Evolutionary conservation across 2,329 filamentous ascomycete genomes (phyloP).

Genomic region (Eutypa lata): DNA sequence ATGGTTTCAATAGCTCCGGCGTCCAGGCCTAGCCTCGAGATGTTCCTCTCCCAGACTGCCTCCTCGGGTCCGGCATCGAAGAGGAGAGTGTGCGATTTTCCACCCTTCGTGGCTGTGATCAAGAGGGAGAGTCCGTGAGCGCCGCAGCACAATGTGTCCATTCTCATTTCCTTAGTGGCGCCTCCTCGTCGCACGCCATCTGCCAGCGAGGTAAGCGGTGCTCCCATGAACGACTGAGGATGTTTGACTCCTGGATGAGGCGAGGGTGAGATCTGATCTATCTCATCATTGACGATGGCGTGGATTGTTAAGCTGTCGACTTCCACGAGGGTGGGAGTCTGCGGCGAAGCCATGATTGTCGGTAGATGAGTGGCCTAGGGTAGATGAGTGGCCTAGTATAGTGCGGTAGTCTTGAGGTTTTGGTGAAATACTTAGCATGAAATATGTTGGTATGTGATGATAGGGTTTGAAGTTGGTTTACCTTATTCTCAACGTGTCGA

Average conservation of each 20-base stretch:
- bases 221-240: slow-evolving; percentile 37
- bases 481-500: too few relatives aligned
- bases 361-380: too few relatives aligned
- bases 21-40: slow-evolving; percentile 38
- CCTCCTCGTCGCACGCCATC: slow-evolving; percentile 28
- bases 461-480: too few relatives aligned
- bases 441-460: too few relatives aligned
- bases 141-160: slow-evolving; percentile 50
- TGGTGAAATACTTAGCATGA: too few relatives aligned
- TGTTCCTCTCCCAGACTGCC: slow-evolving; percentile 48
- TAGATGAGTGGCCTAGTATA: too few relatives aligned
- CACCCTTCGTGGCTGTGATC: slow-evolving; percentile 43
- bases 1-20: slow-evolving; percentile 43
- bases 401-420: too few relatives aligned
- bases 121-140: slow-evolving; percentile 53
- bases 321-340: slow-evolving; percentile 11
- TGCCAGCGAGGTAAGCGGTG: slow-evolving; percentile 34
- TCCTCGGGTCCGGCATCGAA: slow-evolving; percentile 54
- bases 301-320: slow-evolving; percentile 39
- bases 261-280: slow-evolving; percentile 48
- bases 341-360: too few relatives aligned
- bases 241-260: slow-evolving; percentile 40
- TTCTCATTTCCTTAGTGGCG: slow-evolving; percentile 41
- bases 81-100: slow-evolving; percentile 42
- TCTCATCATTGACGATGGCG: slow-evolving; percentile 53